Evolutionary conservation across 1,284 basidiomycete genomes (phyloP).

Genomic region (Rhodofomes roseus): DNA sequence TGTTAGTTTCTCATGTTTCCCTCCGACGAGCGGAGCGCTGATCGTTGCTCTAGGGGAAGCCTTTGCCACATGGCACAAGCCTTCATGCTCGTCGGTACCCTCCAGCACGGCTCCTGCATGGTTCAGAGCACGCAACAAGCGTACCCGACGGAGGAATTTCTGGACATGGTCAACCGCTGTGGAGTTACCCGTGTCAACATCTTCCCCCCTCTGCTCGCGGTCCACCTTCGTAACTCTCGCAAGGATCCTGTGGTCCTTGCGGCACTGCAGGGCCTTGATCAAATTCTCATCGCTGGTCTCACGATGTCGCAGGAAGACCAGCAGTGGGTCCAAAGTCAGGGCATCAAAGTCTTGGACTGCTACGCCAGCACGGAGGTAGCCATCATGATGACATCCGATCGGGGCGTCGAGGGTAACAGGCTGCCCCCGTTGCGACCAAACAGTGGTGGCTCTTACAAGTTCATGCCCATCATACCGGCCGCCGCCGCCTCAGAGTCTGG

Average conservation of each 20-base stretch:
- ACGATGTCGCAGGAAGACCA: constrained; percentile 61
- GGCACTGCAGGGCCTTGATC: constrained; percentile 50
- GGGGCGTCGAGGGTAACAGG: constrained; percentile 30
- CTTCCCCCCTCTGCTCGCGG: constrained; percentile 62
- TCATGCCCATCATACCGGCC: constrained; percentile 45
- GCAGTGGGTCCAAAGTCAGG: constrained; percentile 55
- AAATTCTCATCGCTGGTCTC: constrained; percentile 60
- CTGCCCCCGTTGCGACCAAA: constrained; percentile 46
- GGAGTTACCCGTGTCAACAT: constrained; percentile 68
- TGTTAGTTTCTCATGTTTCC: constrained; percentile 21
- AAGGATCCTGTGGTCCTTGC: constrained; percentile 57
- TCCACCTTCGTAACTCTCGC: constrained; percentile 58
- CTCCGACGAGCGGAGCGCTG: constrained; percentile 1
- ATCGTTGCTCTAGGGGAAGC: constrained; percentile 23
- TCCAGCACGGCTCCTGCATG: constrained; percentile 68
- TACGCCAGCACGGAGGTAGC: constrained; percentile 74
- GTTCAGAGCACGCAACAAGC: constrained; percentile 61
- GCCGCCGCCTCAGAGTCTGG: constrained; percentile 33
- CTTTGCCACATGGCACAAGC: constrained; percentile 31
- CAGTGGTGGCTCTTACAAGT: constrained; percentile 54
- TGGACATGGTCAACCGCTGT: constrained; percentile 65
- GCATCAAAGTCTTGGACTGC: constrained; percentile 59
- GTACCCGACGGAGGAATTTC: constrained; percentile 65
- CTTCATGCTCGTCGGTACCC: constrained; percentile 40
- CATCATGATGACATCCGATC: constrained; percentile 52